A percentile compares a stretch with the other conserved stretches of the same genome.
Evolutionary conservation across 1,139 yeast genomes (phyloP).

Genomic region (Pichia sp.): DNA sequence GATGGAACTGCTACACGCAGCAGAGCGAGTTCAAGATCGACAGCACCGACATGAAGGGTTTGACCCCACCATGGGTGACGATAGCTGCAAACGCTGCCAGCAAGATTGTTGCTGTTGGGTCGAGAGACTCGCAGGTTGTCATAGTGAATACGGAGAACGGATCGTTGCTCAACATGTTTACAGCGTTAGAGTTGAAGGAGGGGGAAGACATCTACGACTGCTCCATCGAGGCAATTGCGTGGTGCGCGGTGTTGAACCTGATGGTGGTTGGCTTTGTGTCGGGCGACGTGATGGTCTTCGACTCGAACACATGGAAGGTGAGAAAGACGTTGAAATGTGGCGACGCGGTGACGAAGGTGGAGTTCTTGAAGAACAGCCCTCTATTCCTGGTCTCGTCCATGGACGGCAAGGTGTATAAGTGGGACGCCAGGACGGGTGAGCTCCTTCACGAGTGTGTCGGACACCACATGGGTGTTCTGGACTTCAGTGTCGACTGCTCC

Average conservation of each 20-base stretch:
- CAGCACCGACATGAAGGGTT: slow-evolving; percentile 58
- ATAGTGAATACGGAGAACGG: slow-evolving; percentile 75
- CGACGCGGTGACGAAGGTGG: slow-evolving; percentile 80
- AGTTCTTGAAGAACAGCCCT: slow-evolving; percentile 57
- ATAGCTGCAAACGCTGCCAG: slow-evolving; percentile 43
- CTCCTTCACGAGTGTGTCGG: slow-evolving; percentile 78
- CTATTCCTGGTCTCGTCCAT: slow-evolving; percentile 67
- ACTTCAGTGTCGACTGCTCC: slow-evolving; percentile 54
- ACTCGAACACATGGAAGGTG: slow-evolving; percentile 80
- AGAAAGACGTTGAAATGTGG: slow-evolving; percentile 65
- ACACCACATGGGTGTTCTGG: slow-evolving; percentile 90
- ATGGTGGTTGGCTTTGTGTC: slow-evolving; percentile 87
- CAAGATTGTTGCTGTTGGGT: slow-evolving; percentile 61
- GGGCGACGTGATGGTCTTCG: slow-evolving; percentile 79
- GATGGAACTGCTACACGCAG: slow-evolving; percentile 86
- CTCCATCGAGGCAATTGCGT: slow-evolving; percentile 79
- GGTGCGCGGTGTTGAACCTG: slow-evolving; percentile 65
- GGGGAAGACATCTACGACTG: slow-evolving; percentile 67
- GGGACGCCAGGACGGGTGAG: slow-evolving; percentile 85
- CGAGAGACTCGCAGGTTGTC: slow-evolving; percentile 80
- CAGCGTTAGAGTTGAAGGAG: slow-evolving; percentile 58
- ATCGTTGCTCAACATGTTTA: slow-evolving; percentile 57
- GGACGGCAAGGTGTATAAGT: slow-evolving; percentile 80
- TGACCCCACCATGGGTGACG: slow-evolving; percentile 86
- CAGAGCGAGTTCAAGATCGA: slow-evolving; percentile 62